Percentiles rank a stretch among this genome's conserved stretches.
phyloP scores from a whole-genome alignment of 768 basidiomycete genomes.

The Dioszegia aurantiaca region DNA sequence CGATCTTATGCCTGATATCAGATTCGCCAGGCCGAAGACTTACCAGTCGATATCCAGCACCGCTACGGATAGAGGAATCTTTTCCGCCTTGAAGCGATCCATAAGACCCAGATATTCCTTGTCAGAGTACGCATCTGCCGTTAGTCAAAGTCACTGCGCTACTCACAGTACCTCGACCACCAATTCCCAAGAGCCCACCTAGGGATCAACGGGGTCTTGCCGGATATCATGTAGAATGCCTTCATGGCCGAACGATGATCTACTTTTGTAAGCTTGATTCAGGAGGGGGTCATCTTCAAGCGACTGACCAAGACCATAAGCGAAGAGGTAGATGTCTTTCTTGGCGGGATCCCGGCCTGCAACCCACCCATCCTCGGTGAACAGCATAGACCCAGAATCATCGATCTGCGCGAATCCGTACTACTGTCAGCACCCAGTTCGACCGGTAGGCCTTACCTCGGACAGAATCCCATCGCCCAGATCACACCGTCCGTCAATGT shows the following conservation, averaged over 20 bases:
- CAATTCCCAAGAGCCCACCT: slow-evolving; percentile 36
- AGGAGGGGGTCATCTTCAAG: neutral
- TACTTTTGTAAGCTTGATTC: neutral
- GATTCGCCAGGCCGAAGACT: neutral
- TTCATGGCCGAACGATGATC: slow-evolving; percentile 30
- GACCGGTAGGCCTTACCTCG: too few relatives aligned
- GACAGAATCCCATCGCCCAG: slow-evolving; percentile 26
- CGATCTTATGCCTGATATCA: slow-evolving; percentile 15
- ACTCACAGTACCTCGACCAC: slow-evolving; percentile 36
- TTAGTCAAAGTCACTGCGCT: neutral
- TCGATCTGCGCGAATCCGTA: slow-evolving; percentile 29
- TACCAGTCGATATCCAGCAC: slow-evolving; percentile 38
- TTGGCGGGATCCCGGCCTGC: slow-evolving; percentile 10
- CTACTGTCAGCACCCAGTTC: too few relatives aligned
- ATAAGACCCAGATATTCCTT: slow-evolving; percentile 29
- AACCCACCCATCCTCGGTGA: slow-evolving; percentile 25
- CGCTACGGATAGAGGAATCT: slow-evolving; percentile 29
- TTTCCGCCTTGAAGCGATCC: slow-evolving; percentile 34
- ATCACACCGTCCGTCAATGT: slow-evolving; percentile 25
- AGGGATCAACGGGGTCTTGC: slow-evolving; percentile 23
- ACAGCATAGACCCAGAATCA: slow-evolving; percentile 30
- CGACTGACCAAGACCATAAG: slow-evolving; percentile 19
- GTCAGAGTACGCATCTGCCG: slow-evolving; percentile 23
- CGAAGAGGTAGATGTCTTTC: slow-evolving; percentile 31
- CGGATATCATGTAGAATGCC: slow-evolving; percentile 23